Base-by-base conservation (phyloP, 2,329 filamentous ascomycete species). In the Monosporascus cannonballus region DNA sequence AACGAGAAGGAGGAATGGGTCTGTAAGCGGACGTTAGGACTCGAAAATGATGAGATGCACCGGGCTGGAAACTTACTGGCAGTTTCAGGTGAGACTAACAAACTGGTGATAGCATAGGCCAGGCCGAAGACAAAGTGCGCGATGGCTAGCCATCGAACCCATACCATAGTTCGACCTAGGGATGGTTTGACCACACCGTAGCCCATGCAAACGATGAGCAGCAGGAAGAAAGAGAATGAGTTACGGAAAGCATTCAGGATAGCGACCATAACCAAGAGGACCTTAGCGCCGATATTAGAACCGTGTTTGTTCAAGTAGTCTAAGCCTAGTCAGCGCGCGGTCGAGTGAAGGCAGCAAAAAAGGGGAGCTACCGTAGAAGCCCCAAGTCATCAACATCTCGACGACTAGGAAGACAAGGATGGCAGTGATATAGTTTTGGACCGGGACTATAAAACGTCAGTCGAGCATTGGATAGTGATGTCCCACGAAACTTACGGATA, bases 361-460 rank as follows among this genome's bases (percentile, higher is more conserved):
- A 18, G 17, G 20, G 38, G 24, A 38, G 3, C 55, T 75, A 89
- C 86, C 85, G 70, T 97, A 99, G 75, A 96, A 99, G 44, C 90
- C 91, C 94, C 94, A 99, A 2, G 94, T 99, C 83, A 97, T 92
- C 65, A 97, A 77, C 85, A 97, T 96, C 70, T 99, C 94, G 17
- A 97, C 73, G 17, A 97, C 90, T 44, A 99, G 76, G 73, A 99
- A 99, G 50, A 94, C 84, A 48, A 99, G 77, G 55, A 97, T 99
- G 9, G 94, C 93, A 0, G 94, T 99, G 63, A 99, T 97, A 71
- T 99, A 99, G 69, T 99, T 99, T 71, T 99, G 94, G 2, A 99
- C 94, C 17, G 95, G 87, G 65, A 99, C 85, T 89, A 48, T 6
- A 51, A 44, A 20, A 45, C 11, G 55, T 76, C 61, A 79, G 70